Base-by-base conservation (phyloP, 352 stramenopile genomes). In the Elongisporangium undulatum region DNA sequence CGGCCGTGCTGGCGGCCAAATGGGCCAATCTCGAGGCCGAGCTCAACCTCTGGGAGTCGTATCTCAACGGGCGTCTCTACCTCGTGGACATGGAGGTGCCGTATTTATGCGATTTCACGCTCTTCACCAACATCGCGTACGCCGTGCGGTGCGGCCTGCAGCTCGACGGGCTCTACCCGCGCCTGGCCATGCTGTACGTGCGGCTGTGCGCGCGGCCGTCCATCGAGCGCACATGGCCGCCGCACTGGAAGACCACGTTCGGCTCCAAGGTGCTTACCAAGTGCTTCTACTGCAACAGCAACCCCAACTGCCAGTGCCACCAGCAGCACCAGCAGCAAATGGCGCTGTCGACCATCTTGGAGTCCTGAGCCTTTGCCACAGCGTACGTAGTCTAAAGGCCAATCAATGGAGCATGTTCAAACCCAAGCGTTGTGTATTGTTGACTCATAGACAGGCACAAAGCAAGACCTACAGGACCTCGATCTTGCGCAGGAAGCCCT, bases 51-150 rank as follows among this genome's bases (percentile, higher is more conserved):
- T 94, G 85, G 85, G 85, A 94, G 59, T 49, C 71, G 6, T 94
- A 94, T 58, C 63, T 94, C 12, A 72, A 80, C 55, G 73, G 79
- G 39, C 77, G 73, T 17, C 63, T 82, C 34, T 91, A 80, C 57
- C 72, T 94, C 34, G 80, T 88, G 53, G 83, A 83, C 55, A 57
- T 63, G 16, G 72, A 91, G 21, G 67, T 63, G 53, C 78, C 81
- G 51, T 91, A 78, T 74, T 62, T 92, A 55, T 92, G 82, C 61
- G 85, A 94, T 63, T 90, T 86, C 53, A 87, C 82, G 61, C 81
- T 92, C 49, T 94, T 94, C 62, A 91, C 80, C 45, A 94, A 94
- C 69, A 62, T 94, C n/a, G 85, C 85, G 7, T 94, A 94, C 64
- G 85, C 85, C 20, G 85, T 94, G 51, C 79, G 85, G n/a, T 94